Percentiles rank a stretch among this genome's conserved stretches.
Evolutionary conservation across 2,329 filamentous ascomycete genomes (phyloP).

Genomic region (Cytospora schulzeri): DNA sequence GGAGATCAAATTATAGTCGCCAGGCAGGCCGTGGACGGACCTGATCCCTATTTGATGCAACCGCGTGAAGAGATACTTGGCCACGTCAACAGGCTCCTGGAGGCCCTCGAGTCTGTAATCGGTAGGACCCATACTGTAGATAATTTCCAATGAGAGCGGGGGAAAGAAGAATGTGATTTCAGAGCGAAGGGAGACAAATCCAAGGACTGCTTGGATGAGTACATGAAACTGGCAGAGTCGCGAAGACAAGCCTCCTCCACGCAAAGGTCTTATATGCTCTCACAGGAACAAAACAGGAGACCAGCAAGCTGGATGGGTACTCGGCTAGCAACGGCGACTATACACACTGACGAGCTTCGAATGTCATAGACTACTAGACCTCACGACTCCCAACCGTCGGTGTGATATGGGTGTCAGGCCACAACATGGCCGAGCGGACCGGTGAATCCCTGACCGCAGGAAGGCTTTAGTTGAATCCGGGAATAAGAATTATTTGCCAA

Average conservation of each 20-base stretch:
- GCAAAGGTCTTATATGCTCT: constrained; percentile 2
- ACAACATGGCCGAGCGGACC: constrained; percentile 7
- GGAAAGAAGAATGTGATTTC: not conserved
- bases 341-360: not conserved
- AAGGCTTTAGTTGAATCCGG: not conserved
- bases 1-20: constrained; percentile 72
- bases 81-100: constrained; percentile 58
- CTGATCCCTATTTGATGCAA: constrained; percentile 65
- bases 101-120: constrained; percentile 48
- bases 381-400: constrained; percentile 11
- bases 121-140: constrained; percentile 30
- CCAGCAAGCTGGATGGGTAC: too few species aligned
- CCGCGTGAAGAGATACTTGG: constrained; percentile 68
- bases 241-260: not conserved
- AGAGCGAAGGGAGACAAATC: not conserved
- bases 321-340: constrained; percentile 19
- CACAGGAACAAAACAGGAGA: not conserved
- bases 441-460: constrained; percentile 6
- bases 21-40: constrained; percentile 69
- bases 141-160: not conserved
- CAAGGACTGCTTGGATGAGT: not conserved
- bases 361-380: not conserved
- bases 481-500: not conserved
- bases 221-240: not conserved
- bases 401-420: constrained; percentile 11